phyloP scores from a whole-genome alignment of 768 basidiomycete species.

The Lenzites betulinus region DNA sequence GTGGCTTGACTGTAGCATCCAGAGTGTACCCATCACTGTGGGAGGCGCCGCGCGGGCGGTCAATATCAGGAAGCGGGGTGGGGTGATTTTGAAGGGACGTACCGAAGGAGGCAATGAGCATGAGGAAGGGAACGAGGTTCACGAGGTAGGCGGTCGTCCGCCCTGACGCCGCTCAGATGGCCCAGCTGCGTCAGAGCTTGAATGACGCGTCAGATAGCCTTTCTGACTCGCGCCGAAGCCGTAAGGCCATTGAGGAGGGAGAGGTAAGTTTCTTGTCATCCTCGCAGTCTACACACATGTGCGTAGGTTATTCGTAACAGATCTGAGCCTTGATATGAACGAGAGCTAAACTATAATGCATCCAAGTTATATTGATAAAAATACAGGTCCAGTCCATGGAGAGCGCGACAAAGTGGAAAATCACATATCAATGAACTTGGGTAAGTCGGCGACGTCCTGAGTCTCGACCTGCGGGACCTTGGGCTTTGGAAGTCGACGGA shows the following conservation, averaged over 20 bases:
- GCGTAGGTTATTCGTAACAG: too few species aligned
- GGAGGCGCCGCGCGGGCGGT: neutral
- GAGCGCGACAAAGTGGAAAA: too few species aligned
- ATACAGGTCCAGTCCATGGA: too few species aligned
- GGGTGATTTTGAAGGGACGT: neutral
- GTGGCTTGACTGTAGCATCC: slow-evolving; percentile 21
- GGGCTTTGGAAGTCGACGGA: too few species aligned
- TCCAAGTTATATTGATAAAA: too few species aligned
- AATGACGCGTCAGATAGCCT: neutral
- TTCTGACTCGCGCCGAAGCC: neutral
- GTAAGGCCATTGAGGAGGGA: too few species aligned
- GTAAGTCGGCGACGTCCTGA: too few species aligned
- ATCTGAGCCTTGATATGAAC: too few species aligned
- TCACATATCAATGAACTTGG: too few species aligned
- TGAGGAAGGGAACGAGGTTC: slow-evolving; percentile 11
- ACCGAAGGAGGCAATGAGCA: slow-evolving; percentile 22
- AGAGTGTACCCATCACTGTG: slow-evolving; percentile 24
- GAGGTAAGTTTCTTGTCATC: too few species aligned
- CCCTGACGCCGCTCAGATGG: slow-evolving; percentile 19
- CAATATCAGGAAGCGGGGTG: neutral
- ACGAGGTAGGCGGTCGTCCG: slow-evolving; percentile 7
- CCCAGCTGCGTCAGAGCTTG: slow-evolving; percentile 18
- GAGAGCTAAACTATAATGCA: too few species aligned
- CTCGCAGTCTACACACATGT: too few species aligned
- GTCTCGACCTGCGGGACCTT: neutral